Evolutionary conservation across 2,329 filamentous ascomycete species (phyloP), one percentile per base, ranked within the genome.

Genomic region (Myrmaecium sp.): DNA sequence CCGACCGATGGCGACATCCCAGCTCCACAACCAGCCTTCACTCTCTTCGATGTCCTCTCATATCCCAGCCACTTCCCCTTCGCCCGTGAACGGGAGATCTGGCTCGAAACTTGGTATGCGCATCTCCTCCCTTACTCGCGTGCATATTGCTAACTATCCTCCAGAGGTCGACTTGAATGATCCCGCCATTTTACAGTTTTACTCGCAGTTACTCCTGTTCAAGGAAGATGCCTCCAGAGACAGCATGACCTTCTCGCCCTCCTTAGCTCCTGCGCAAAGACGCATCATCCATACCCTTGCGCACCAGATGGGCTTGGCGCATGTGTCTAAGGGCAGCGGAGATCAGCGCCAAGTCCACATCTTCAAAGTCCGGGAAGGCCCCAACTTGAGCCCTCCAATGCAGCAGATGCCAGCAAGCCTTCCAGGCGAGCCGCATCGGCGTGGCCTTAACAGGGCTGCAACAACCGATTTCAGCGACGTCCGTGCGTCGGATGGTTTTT

Each of bases 401-500:
- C 60, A 62, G n/a, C 60, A 66, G 26, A 74, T 59, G 60, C 74
- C 60, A 42, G 60, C 49, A 1, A 72, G 72, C 30, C 74, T 78
- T 31, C 69, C 71, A 13, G 60, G 73, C 26, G 81, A 92, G 36
- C 71, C 78, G 30, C 74, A 82, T 40, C 75, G 86, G 38, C 78
- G 86, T 33, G 78, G 76, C 4, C 61, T 98, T 18, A 93, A 83
- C 57, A 76, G 89, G 35, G 84, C 89, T 10, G 89, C 89, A n/a
- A 95, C 89, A 2, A 93, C 91, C 38, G 89, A 95, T 52, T 95
- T 95, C 52, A 83, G 80, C 37, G 77, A 83, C 35, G 71, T 79
- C 27, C 68, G 79, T 28, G 77, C 76, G 34, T 74, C 77, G 13
- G 74, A 73, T 12, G 72, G 68, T 37, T 76, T 76, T 37, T 86